Evolutionary conservation across 257 asterid genomes (phyloP), one percentile per base, ranked within the genome.

Genomic region (Vinca minor): DNA sequence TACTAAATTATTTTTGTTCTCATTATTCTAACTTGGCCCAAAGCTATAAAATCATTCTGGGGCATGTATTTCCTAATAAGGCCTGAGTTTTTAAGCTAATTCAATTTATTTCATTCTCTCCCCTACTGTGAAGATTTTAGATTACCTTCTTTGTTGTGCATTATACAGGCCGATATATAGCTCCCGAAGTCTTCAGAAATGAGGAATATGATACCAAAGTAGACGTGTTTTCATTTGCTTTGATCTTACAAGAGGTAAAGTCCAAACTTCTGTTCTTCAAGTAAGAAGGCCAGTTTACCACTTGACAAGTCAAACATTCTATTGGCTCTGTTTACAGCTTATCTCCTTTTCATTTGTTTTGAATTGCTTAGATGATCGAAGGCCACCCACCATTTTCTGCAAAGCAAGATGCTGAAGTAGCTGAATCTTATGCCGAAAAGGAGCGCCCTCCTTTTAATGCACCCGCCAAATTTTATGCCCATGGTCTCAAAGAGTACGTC

Each of bases 201-300:
- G 90, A 93, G 75, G 98, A 81, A 71, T 93, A 93, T 39, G 97
- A 87, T 72, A 89, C 97, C 13, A 89, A 89, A 84, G 98, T 89
- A 64, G 98, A 93, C 69, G 95, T 93, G 59, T 93, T 89, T 84
- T 89, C 98, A 60, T 93, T 89, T 80, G 95, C 91, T 52, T 73
- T 93, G 53, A 93, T 93, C 65, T 76, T 93, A 72, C 98, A 93
- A 78, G 96, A 93, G 98, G 98, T 88, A 76, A 69, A 45, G 59
- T 36, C 21, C 58, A 15, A 61, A 55, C 53, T 4, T 69, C 32
- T 62, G 2, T 61, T 18, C 49, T 23, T 20, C 9, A 14, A 32
- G 13, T 21, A 8, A 42, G 57, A 26, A 14, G 17, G 65, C 57
- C 17, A 21, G 9, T 41, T 53, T 29, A 55, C 72, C 32, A 15